These are phyloP conservation scores for Amaranthus hypochondriacus DNA, from an alignment of 148 eudicot genomes.

Conservation along the genomic window DNA sequence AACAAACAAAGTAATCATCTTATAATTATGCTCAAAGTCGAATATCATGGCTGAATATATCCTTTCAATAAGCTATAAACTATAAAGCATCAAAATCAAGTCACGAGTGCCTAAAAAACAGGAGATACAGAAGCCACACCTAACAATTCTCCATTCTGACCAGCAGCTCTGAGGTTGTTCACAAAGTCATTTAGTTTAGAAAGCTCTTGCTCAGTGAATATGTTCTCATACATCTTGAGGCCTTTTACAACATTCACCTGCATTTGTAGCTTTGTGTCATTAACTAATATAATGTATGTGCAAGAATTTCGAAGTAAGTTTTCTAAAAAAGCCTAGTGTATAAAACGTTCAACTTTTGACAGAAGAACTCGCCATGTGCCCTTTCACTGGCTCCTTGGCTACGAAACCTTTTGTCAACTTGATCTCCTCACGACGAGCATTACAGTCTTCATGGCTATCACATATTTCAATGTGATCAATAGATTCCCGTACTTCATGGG, in stretches of 20 bases:
- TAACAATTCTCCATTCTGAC: conserved; percentile 86
- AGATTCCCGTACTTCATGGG: conserved; percentile 58
- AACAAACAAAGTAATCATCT: too few species aligned
- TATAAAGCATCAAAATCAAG: too few species aligned
- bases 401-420: conserved; percentile 90
- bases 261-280: background rate
- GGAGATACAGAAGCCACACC: conserved; percentile 34
- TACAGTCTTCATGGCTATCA: conserved; percentile 73
- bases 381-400: conserved; percentile 94
- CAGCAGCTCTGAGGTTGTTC: conserved; percentile 74
- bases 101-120: too few species aligned
- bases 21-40: too few species aligned
- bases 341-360: conserved; percentile 17
- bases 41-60: too few species aligned
- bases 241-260: conserved; percentile 97
- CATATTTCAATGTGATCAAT: conserved; percentile 55
- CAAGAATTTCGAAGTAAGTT: background rate
- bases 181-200: conserved; percentile 59
- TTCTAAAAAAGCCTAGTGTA: background rate
- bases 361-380: conserved; percentile 80
- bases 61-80: too few species aligned
- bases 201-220: conserved; percentile 67
- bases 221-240: conserved; percentile 79
- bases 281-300: background rate
- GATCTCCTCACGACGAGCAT: conserved; percentile 63